These are phyloP conservation scores for Verticillium nonalfalfae DNA, from an alignment of 2,329 filamentous ascomycete species.

Conservation along the genomic window DNA sequence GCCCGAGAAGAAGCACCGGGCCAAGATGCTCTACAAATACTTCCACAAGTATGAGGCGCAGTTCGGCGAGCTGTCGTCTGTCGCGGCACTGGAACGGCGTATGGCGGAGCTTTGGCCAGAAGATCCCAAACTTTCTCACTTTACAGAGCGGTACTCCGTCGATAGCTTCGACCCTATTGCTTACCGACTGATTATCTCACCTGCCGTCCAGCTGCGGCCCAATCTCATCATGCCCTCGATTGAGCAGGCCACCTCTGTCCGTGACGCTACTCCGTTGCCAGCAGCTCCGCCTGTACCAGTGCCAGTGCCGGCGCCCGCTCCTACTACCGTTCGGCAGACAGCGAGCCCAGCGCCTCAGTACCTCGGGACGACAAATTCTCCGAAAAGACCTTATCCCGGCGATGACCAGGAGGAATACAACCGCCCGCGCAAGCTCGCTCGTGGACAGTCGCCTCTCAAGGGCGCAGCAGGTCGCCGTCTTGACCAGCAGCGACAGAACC, in stretches of 20 bases:
- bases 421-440: conserved; percentile 77
- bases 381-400: conserved; percentile 53
- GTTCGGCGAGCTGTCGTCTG: conserved; percentile 87
- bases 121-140: conserved; percentile 70
- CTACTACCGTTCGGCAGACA: conserved; percentile 16
- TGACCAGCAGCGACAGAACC: conserved; percentile 66
- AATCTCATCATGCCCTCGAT: conserved; percentile 46
- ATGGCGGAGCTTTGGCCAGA: conserved; percentile 93
- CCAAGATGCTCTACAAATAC: conserved; percentile 81
- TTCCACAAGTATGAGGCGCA: conserved; percentile 94
- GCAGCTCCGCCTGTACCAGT: conserved; percentile 12
- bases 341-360: conserved; percentile 42
- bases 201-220: conserved; percentile 67
- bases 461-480: conserved; percentile 80
- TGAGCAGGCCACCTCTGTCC: conserved; percentile 40
- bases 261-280: conserved; percentile 34
- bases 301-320: not conserved
- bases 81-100: conserved; percentile 82
- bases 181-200: conserved; percentile 78
- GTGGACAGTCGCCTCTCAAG: conserved; percentile 90
- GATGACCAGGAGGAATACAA: conserved; percentile 68
- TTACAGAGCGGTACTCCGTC: conserved; percentile 68
- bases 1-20: conserved; percentile 64
- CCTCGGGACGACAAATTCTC: conserved; percentile 39
- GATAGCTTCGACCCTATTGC: conserved; percentile 75